Evolutionary conservation across 2,329 filamentous ascomycete genomes (phyloP), one percentile per base, ranked within the genome.

Genomic region (Rutstroemia sp.): DNA sequence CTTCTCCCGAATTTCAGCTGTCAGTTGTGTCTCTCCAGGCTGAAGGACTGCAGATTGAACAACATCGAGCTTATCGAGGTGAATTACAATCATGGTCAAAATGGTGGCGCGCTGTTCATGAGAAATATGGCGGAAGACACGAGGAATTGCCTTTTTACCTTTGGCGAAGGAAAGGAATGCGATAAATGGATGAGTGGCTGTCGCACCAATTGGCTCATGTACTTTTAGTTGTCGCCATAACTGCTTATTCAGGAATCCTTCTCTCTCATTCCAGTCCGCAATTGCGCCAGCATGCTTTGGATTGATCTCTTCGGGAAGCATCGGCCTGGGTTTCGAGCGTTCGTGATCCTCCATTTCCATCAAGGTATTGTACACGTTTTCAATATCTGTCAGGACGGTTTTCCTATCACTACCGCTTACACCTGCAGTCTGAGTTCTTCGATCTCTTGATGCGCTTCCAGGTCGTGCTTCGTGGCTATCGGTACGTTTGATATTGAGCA

Each of bases 261-360:
- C 80, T 63, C 80, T 82, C 58, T 85, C 83, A 47, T 87, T 79
- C 90, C 92, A 96, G 67, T 92, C 86, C 69, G 87, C 82, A 64
- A 95, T 88, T 62, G 78, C 76, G 68, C 89, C 83, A 54, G 89
- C 82, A 21, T 86, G 78, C 57, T 87, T 87, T 9, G 83, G 78
- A 56, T 89, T 83, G 57, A 76, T 78, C 53, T 79, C 80, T 64
- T 83, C 84, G 49, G 81, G 78, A 23, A 85, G 77, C 2, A 55
- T 74, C 63, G 74, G 87, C 21, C 82, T 82, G 1, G 87, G 92
- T 71, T 94, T 84, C 48, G 83, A 83, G 55, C 94, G 86, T 67
- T 94, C 88, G 65, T 96, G 89, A 62, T 97, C 92, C 71, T 99
- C 94, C 74, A 97, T 86, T 67, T 87, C 83, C 90, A 99, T 96